Evolutionary conservation across 768 basidiomycete species (phyloP), one percentile per base, ranked within the genome.

Genomic region (Boletus sp.): DNA sequence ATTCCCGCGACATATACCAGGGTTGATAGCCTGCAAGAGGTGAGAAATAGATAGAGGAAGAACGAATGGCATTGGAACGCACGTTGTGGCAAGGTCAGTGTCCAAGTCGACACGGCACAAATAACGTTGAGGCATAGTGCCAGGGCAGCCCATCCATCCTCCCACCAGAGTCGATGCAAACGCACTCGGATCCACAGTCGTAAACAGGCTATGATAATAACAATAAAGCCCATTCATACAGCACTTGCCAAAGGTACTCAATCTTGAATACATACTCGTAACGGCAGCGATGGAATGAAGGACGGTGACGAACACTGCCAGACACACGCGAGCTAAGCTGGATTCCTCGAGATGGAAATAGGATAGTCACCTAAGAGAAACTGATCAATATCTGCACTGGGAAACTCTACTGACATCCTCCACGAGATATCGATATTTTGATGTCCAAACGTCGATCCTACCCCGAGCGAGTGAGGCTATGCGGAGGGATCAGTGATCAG

Each of bases 81-180:
- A 60, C 59, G 23, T 19, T 21, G 19, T 6, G 49, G 53, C 17
- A 51, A 41, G 17, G 11, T 41, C 21, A 55, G 17, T 25, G 25
- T 50, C 59, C 59, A 60, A 23, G 42, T 55, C 2, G 59, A 45
- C 15, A 59, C 53, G 4, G 39, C 57, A 49, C 39, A 51, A 0
- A 52, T 38, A 15, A 55, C 25, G 17, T 51, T 46, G 30, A 49
- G 11, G 44, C 33, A 51, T 29, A 55, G 23, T 10, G 57, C 57
- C 5, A 59, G 9, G 19, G 15, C 23, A 40, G 50, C 50, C 52
- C 57, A 59, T 25, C n/a, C 49, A 23, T 60, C 57, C 27, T 60
- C 53, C 53, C 59, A 59, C 59, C 57, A 59, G 34, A 55, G 39
- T 29, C 53, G 59, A 23, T 19, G 49, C 19, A 49, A 38, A 39